Conservation (phyloP, 306 rosid genomes). For the Trifolium pratense region DNA sequence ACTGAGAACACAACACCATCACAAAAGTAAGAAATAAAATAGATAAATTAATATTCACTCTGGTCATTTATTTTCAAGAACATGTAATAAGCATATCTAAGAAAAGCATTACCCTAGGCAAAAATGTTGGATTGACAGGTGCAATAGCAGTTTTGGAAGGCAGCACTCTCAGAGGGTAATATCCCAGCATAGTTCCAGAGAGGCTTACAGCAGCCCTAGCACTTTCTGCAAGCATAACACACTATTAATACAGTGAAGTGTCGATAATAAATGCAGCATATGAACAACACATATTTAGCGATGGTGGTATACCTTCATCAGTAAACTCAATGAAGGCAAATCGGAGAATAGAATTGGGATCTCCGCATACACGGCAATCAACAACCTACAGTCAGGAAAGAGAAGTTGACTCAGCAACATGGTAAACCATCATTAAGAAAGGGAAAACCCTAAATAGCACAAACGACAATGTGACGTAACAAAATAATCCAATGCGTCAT, state of each 20-base stretch:
- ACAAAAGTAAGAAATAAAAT: conserved; percentile 37
- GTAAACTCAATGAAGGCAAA: conserved; percentile 97
- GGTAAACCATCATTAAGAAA: conserved; percentile 36
- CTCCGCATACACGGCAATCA: conserved; percentile 98
- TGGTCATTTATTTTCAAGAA: conserved; percentile 11
- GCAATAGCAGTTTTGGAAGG: conserved; percentile 99
- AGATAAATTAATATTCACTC: conserved; percentile 28
- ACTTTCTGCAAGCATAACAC: conserved; percentile 67
- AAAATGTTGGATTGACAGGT: conserved; percentile 89
- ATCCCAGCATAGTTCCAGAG: conserved; percentile 97
- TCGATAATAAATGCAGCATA: conserved; percentile 10
- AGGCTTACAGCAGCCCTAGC: conserved; percentile 91
- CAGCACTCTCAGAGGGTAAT: conserved; percentile 87
- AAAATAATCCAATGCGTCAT: background rate
- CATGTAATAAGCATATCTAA: conserved; percentile 8
- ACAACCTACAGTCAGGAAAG: conserved; percentile 67
- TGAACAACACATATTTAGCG: background rate
- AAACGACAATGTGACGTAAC: background rate
- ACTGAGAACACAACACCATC: conserved; percentile 53
- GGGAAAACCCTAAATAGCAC: background rate
- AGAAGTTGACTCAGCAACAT: conserved; percentile 35
- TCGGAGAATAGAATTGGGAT: conserved; percentile 94
- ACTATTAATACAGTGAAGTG: conserved; percentile 32
- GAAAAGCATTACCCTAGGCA: conserved; percentile 78
- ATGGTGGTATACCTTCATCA: conserved; percentile 71